Conservation (phyloP, 2,329 filamentous ascomycete species). For the Pseudodiploospora longispora region DNA sequence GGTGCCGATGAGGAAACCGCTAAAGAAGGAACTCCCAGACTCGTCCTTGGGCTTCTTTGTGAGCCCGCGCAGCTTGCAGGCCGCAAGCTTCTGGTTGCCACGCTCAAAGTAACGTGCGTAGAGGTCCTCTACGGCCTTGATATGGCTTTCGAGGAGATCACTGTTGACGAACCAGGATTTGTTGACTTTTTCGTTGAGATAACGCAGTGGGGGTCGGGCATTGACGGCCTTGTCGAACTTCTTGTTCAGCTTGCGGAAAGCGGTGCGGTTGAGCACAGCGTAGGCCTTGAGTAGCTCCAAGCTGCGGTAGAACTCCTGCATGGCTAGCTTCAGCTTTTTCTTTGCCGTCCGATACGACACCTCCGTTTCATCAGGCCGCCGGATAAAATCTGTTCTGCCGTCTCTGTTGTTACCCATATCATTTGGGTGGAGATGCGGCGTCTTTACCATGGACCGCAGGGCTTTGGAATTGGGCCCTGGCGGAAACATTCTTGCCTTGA, state of each 20-base stretch:
- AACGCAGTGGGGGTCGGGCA: slow-evolving; percentile 67
- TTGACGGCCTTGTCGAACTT: slow-evolving; percentile 93
- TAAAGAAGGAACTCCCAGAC: slow-evolving; percentile 51
- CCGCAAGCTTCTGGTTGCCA: slow-evolving; percentile 86
- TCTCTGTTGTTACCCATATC: slow-evolving; percentile 16
- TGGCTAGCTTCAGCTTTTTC: slow-evolving; percentile 78
- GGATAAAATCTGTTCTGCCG: slow-evolving; percentile 40
- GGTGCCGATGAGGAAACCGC: slow-evolving; percentile 59
- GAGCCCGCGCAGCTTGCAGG: slow-evolving; percentile 74
- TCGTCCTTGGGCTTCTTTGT: slow-evolving; percentile 49
- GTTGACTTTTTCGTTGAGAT: slow-evolving; percentile 88
- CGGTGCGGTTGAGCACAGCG: slow-evolving; percentile 79
- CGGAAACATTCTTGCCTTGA: slow-evolving; percentile 46
- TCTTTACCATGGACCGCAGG: slow-evolving; percentile 45
- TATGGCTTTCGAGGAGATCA: slow-evolving; percentile 71
- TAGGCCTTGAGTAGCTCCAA: slow-evolving; percentile 91
- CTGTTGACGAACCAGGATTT: slow-evolving; percentile 87
- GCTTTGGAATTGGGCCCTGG: slow-evolving; percentile 55
- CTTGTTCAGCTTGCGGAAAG: slow-evolving; percentile 96
- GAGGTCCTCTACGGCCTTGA: slow-evolving; percentile 77
- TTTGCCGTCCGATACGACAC: slow-evolving; percentile 85
- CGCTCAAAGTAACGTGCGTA: slow-evolving; percentile 93
- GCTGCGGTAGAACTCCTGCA: slow-evolving; percentile 89
- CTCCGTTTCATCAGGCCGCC: slow-evolving; percentile 38
- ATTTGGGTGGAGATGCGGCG: slow-evolving; percentile 32